These are phyloP conservation scores for Fusarium sp. DNA, from an alignment of 2,329 filamentous ascomycete genomes.

Conservation along the genomic window DNA sequence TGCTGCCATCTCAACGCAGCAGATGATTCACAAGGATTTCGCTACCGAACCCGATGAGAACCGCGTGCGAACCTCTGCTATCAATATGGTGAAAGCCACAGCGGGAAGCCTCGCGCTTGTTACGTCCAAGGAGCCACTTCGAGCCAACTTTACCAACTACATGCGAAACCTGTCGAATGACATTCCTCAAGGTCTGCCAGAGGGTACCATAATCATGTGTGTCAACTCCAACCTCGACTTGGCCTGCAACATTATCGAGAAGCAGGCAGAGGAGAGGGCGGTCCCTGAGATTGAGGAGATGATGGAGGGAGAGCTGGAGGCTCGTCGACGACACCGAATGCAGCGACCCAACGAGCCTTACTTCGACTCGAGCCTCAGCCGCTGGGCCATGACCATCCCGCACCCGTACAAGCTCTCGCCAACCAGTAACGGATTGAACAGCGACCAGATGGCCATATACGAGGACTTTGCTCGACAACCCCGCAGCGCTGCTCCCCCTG, in stretches of 20 bases:
- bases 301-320: constrained; percentile 83
- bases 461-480: constrained; percentile 94
- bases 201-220: constrained; percentile 97
- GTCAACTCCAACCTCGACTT: constrained; percentile 97
- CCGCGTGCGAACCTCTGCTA: constrained; percentile 84
- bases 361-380: constrained; percentile 82
- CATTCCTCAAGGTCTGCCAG: constrained; percentile 85
- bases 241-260: constrained; percentile 93
- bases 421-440: constrained; percentile 77
- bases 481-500: constrained; percentile 68
- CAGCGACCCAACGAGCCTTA: constrained; percentile 86
- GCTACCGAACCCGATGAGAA: constrained; percentile 92
- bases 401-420: constrained; percentile 91
- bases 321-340: constrained; percentile 79
- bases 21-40: constrained; percentile 97
- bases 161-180: constrained; percentile 78
- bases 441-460: constrained; percentile 94
- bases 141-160: constrained; percentile 97
- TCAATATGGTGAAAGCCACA: constrained; percentile 94
- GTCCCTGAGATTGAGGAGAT: constrained; percentile 95
- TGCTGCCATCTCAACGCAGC: constrained; percentile 93
- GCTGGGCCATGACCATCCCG: constrained; percentile 94
- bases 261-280: constrained; percentile 93
- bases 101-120: constrained; percentile 94
- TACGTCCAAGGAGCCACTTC: constrained; percentile 96